Base-by-base conservation (phyloP, 2,329 filamentous ascomycete species). In the Coniella vitis region DNA sequence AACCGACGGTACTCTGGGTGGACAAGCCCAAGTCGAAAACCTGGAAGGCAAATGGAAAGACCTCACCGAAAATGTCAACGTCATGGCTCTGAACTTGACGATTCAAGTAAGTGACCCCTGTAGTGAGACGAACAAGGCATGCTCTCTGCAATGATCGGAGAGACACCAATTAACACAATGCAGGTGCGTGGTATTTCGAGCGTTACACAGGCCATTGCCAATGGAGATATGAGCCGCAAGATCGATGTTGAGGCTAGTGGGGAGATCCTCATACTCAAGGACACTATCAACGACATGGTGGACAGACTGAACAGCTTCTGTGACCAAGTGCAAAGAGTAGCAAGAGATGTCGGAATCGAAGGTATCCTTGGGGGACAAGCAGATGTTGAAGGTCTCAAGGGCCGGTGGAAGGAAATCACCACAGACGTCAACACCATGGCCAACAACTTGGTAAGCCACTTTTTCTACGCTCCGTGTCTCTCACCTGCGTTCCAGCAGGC, bases 211-310 rank as follows among this genome's bases (percentile, higher is more conserved):
- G 90, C 90, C 56, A 95, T 95, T 67, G 90, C 90, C 56, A 90
- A 93, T 63, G 91, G 91, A 62, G 89, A 96, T 69, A 89, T 97
- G 81, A 94, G 87, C 67, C 87, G 90, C 66, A 93, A 93, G 70
- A 95, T 97, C 60, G 87, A 95, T 56, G 91, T 97, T 7, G 86
- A 95, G 60, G 91, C 91, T 47, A 90, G 91, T 67, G 91, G 91
- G 68, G 91, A 97, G 68, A 95, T 97, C 56, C 79, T 93, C 56
- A 84, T 95, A 3, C 72, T 97, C 45, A 96, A 96, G 65, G 89
- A 94, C 62, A 97, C 91, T 38, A 95, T 96, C 72, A 96, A 96
- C 66, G 91, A 96, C 81, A 96, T 96, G 91, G 91, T 97, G 56
- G 90, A 90, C 64, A 83, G 91, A 55, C 72, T 98, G 44, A 94